A percentile compares a stretch with the other conserved stretches of the same genome.
phyloP scores from a whole-genome alignment of 1,284 basidiomycete species.

The Cutaneotrichosporon cyanovorans region DNA sequence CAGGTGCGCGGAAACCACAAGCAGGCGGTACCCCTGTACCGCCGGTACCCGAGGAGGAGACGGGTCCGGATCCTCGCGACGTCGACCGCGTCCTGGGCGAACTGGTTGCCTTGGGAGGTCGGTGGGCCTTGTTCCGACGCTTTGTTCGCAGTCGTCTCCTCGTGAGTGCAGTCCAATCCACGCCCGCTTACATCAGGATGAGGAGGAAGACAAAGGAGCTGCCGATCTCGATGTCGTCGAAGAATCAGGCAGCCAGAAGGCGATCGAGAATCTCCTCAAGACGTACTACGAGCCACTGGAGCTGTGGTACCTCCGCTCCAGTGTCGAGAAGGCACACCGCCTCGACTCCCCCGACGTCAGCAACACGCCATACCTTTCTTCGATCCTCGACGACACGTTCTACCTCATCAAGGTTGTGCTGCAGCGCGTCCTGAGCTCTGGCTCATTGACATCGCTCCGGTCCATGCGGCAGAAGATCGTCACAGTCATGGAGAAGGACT shows the following conservation, averaged over 20 bases:
- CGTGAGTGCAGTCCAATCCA: not conserved
- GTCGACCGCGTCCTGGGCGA: constrained; percentile 83
- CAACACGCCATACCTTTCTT: constrained; percentile 53
- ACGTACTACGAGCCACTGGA: constrained; percentile 84
- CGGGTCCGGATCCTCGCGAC: constrained; percentile 69
- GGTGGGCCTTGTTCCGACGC: constrained; percentile 85
- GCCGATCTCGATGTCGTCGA: constrained; percentile 29
- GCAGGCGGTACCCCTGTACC: constrained; percentile 25
- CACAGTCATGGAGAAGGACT: constrained; percentile 71
- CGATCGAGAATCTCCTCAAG: constrained; percentile 62
- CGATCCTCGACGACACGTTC: constrained; percentile 83
- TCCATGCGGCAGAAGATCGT: constrained; percentile 58
- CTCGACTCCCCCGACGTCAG: constrained; percentile 60
- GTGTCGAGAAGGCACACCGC: constrained; percentile 65
- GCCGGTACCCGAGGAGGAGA: constrained; percentile 51
- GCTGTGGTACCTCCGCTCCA: constrained; percentile 80
- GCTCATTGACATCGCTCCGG: constrained; percentile 56
- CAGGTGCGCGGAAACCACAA: constrained; percentile 32
- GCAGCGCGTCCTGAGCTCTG: constrained; percentile 64
- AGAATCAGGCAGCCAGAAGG: constrained; percentile 50
- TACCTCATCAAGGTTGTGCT: constrained; percentile 83
- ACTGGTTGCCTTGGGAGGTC: constrained; percentile 74
- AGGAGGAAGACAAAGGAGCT: not conserved
- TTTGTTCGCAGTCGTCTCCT: constrained; percentile 63
- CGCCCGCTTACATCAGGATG: not conserved